Evolutionary conservation across 352 stramenopile species (phyloP).

Genomic region (Peronospora destructor): DNA sequence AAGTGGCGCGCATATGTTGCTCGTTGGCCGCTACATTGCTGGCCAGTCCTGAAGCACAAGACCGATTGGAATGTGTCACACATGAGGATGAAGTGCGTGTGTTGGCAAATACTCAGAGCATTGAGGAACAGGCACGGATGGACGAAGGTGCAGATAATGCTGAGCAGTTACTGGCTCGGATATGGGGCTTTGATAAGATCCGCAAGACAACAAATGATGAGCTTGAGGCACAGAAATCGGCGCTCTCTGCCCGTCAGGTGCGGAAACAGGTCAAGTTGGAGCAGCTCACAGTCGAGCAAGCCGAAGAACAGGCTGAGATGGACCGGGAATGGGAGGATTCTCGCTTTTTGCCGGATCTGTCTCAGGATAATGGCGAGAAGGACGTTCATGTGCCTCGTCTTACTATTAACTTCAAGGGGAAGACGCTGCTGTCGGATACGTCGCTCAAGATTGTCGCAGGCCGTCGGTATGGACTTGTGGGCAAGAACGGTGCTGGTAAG

Average conservation of each 20-base stretch:
- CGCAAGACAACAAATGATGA: constrained; percentile 66
- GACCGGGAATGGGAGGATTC: constrained; percentile 78
- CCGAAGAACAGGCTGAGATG: constrained; percentile 49
- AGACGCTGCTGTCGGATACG: constrained; percentile 82
- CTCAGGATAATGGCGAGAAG: constrained; percentile 70
- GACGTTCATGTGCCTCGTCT: constrained; percentile 87
- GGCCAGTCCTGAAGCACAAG: constrained; percentile 25
- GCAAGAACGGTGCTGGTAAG: constrained; percentile 90
- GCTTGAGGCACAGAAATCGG: constrained; percentile 67
- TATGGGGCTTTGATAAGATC: constrained; percentile 86
- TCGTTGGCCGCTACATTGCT: constrained; percentile 36
- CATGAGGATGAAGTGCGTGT: constrained; percentile 36
- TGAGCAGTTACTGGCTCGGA: constrained; percentile 65
- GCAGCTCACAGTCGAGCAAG: constrained; percentile 49
- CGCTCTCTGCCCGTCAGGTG: constrained; percentile 72
- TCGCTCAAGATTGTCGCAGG: constrained; percentile 82
- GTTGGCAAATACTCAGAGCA: constrained; percentile 56
- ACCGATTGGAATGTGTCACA: constrained; percentile 2
- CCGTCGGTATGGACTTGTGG: constrained; percentile 89
- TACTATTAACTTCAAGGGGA: constrained; percentile 87
- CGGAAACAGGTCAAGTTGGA: constrained; percentile 74
- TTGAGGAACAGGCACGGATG: constrained; percentile 59
- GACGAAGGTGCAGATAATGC: constrained; percentile 45
- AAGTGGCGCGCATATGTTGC: constrained; percentile 33
- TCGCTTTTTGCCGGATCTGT: constrained; percentile 66